These are phyloP conservation scores for Fusarium sublunatum DNA, from an alignment of 2,329 filamentous ascomycete species.

Conservation along the genomic window DNA sequence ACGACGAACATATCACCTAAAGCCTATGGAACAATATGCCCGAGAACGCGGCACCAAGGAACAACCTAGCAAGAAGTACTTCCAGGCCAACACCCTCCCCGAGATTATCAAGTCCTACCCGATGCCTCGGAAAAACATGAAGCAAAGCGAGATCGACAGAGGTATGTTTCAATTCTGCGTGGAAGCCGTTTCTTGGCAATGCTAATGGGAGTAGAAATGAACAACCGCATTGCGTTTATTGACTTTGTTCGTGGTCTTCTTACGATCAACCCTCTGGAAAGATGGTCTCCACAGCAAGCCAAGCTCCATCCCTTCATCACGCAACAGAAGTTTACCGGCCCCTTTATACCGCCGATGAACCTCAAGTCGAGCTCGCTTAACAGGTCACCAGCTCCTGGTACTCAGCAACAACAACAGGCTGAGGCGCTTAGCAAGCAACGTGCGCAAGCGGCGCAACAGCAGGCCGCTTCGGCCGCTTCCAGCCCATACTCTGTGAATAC, in stretches of 20 bases:
- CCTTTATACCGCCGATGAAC: conserved; percentile 97
- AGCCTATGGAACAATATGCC: conserved; percentile 98
- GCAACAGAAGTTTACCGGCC: conserved; percentile 95
- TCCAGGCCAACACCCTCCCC: conserved; percentile 90
- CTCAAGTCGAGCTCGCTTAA: conserved; percentile 87
- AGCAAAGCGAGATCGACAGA: conserved; percentile 93
- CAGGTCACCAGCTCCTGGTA: conserved; percentile 89
- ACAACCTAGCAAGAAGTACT: conserved; percentile 99
- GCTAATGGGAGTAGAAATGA: conserved; percentile 79
- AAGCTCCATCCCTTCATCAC: conserved; percentile 99
- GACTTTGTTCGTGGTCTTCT: conserved; percentile 95
- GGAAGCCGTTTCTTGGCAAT: not conserved
- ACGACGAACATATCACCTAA: conserved; percentile 88
- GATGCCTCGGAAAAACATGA: conserved; percentile 99
- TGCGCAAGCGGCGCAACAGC: conserved; percentile 76
- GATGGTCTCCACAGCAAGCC: conserved; percentile 98
- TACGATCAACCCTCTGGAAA: conserved; percentile 93
- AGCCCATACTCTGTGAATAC: conserved; percentile 69
- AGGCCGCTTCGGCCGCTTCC: conserved; percentile 75
- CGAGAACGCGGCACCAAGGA: conserved; percentile 96
- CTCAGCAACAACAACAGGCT: conserved; percentile 94
- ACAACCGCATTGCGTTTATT: conserved; percentile 96
- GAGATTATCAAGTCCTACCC: conserved; percentile 98
- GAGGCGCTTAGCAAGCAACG: conserved; percentile 94
- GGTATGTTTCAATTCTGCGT: conserved; percentile 64